Conservation (phyloP, 371 early-diverging fungal genomes). For the Syncephalastrum sp. region DNA sequence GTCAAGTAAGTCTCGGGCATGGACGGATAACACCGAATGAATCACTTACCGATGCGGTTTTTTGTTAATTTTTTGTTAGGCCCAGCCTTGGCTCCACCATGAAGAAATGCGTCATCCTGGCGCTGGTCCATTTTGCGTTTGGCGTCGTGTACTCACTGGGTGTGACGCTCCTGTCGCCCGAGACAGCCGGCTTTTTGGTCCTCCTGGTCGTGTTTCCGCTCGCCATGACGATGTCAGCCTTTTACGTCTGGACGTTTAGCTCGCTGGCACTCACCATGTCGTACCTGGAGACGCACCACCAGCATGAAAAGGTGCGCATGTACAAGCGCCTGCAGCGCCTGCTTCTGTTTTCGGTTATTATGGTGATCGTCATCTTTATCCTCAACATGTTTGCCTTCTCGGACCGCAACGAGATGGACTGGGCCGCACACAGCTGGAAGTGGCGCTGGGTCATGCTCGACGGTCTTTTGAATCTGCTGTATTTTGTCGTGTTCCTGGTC, state of each 20-base stretch:
- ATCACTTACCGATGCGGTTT: too few species aligned
- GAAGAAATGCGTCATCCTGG: slow-evolving; percentile 79
- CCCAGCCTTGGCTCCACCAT: slow-evolving; percentile 90
- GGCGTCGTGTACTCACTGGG: slow-evolving; percentile 87
- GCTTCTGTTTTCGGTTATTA: slow-evolving; percentile 71
- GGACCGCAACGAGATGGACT: slow-evolving; percentile 59
- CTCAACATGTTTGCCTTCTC: slow-evolving; percentile 76
- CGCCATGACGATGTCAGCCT: slow-evolving; percentile 85
- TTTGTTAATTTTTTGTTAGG: slow-evolving; percentile 28
- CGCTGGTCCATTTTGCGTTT: slow-evolving; percentile 81
- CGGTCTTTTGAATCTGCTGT: slow-evolving; percentile 83
- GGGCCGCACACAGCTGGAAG: slow-evolving; percentile 81
- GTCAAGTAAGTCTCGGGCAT: slow-evolving; percentile 60
- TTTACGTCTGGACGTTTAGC: slow-evolving; percentile 87
- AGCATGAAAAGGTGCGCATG: slow-evolving; percentile 88
- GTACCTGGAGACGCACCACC: slow-evolving; percentile 65
- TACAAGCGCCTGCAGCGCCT: slow-evolving; percentile 83
- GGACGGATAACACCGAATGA: background rate
- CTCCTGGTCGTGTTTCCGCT: slow-evolving; percentile 87
- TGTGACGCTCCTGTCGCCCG: slow-evolving; percentile 73
- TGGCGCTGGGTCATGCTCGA: slow-evolving; percentile 91
- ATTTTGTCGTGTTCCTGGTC: slow-evolving; percentile 74
- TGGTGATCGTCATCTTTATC: slow-evolving; percentile 77
- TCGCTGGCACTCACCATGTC: slow-evolving; percentile 38
- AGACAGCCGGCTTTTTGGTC: slow-evolving; percentile 69